Base-by-base conservation (phyloP, 768 basidiomycete genomes). In the Lactifluus volemus region DNA sequence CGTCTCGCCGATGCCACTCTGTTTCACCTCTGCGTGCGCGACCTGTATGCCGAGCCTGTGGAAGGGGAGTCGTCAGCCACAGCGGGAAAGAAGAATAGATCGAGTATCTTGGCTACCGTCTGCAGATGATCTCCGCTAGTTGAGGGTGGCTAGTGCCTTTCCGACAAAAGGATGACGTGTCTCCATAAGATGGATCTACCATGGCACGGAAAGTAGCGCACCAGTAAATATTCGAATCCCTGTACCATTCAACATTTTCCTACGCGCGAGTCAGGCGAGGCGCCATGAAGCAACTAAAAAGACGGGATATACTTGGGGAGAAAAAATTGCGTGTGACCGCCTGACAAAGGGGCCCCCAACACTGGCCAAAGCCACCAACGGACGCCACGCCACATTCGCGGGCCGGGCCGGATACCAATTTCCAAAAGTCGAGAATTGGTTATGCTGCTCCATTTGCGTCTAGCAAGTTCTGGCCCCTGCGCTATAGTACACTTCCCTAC, bases 111-210 rank as follows among this genome's bases (percentile, higher is more conserved):
- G 30, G 34, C 44, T 79, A 95, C 94, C 94, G 86, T 77, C 86
- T 81, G 65, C 93, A 89, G 71, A 98, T 92, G 68, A 92, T 87
- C 73, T 95, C 88, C 39, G 95, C 95, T 66, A 98, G 81, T 74
- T 93, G 90, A 56, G 94, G 92, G 75, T 98, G 96, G 75, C 91
- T 93, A 39, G 92, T 95, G 63, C 94, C 94, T 96, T 68, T 54
- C n/a, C 47, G 39, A 39, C 19, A 21, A 34, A 58, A 19, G 32
- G 32, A 36, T 34, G 57, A 42, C 19, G 30, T 38, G 34, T 34
- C 10, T 59, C 14, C 29, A 21, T 17, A 25, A 51, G 41, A 32
- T 34, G 14, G 17, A 25, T 38, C 19, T 19, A 32, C 50, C 17
- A 15, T 11, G 10, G 2, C 39, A 29, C 19, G 49, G 29, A 11